Conservation (phyloP, 257 asterid species). For the Handroanthus guayacan region DNA sequence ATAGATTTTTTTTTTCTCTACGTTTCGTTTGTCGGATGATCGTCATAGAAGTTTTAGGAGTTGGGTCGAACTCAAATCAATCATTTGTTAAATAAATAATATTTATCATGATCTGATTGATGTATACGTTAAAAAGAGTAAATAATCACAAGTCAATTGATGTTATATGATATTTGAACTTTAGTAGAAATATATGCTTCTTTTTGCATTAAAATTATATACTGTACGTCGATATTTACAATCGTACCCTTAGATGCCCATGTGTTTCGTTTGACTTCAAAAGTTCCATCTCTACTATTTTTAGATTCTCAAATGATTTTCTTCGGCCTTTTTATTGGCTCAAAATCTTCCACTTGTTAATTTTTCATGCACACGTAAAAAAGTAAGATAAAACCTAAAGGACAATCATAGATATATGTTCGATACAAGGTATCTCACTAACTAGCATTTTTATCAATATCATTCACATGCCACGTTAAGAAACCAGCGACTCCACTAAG, state of each 20-base stretch:
- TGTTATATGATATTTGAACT: background rate
- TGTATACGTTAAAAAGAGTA: background rate
- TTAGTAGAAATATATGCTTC: no score
- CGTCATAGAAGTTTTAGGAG: background rate
- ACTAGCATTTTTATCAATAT: no score
- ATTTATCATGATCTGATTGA: background rate
- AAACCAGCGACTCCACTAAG: background rate
- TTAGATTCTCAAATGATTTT: background rate
- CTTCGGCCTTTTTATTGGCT: background rate
- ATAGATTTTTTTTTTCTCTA: background rate
- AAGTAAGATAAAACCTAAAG: background rate
- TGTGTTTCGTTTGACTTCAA: slow-evolving; percentile 15
- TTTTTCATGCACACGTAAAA: background rate
- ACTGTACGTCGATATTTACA: background rate
- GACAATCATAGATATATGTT: background rate
- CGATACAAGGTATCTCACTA: no score
- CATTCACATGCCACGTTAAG: background rate
- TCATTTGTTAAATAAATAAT: background rate
- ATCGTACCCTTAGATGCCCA: background rate
- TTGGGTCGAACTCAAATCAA: background rate
- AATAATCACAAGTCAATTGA: background rate
- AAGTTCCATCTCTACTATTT: slow-evolving; percentile 14
- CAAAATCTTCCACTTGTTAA: slow-evolving; percentile 19
- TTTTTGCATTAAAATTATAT: no score
- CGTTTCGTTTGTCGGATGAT: background rate